Evolutionary conservation across 495 filamentous ascomycete genomes (phyloP).

Genomic region (Lindgomyces ingoldianus): DNA sequence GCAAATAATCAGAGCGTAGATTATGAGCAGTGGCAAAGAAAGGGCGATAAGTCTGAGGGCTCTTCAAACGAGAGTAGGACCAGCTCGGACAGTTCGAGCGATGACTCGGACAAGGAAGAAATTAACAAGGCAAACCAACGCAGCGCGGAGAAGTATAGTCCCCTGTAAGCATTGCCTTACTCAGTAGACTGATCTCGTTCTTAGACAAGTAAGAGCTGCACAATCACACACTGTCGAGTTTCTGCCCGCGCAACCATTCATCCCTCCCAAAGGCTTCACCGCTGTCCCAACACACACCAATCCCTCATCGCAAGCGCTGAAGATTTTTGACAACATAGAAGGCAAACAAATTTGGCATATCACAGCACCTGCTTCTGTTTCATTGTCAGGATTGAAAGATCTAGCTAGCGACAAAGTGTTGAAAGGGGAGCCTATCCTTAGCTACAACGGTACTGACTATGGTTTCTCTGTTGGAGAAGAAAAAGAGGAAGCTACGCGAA

Average conservation of each 20-base stretch:
- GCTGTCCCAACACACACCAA: conserved; percentile 21
- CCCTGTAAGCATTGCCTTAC: background rate
- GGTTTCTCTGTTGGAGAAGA: conserved; percentile 49
- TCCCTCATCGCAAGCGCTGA: conserved; percentile 21
- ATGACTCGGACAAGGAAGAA: conserved; percentile 17
- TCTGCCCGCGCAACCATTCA: conserved; percentile 45
- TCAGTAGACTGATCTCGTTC: background rate
- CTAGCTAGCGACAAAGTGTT: conserved; percentile 44
- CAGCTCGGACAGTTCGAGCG: conserved; percentile 27
- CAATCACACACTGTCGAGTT: conserved; percentile 29
- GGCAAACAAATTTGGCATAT: conserved; percentile 61
- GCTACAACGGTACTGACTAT: conserved; percentile 49
- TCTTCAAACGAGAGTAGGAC: conserved; percentile 4
- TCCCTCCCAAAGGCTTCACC: conserved; percentile 49
- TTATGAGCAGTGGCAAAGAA: background rate
- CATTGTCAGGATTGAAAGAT: conserved; percentile 48
- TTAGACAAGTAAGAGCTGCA: conserved; percentile 11
- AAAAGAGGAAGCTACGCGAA: conserved; percentile 42
- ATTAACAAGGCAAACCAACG: background rate
- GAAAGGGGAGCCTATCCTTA: conserved; percentile 42
- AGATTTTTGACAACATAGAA: conserved; percentile 41
- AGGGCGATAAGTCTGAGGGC: background rate
- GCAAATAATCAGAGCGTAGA: background rate
- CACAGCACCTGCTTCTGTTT: conserved; percentile 52
- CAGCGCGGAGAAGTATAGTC: background rate